These are phyloP conservation scores for Didymella glomerata DNA, from an alignment of 2,329 filamentous ascomycete genomes.

Conservation along the genomic window DNA sequence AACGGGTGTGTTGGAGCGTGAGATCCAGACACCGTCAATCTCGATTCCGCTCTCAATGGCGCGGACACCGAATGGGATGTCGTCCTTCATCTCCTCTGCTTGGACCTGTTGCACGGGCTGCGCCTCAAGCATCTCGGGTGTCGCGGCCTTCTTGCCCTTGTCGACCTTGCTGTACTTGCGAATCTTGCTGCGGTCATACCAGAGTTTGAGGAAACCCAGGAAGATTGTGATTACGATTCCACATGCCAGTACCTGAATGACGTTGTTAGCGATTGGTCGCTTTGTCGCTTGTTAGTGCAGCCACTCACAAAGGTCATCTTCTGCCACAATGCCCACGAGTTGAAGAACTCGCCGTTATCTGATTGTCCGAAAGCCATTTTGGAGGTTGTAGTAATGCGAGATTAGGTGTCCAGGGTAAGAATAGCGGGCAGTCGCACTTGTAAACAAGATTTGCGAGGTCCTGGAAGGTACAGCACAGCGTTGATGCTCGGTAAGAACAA, in stretches of 20 bases:
- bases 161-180: conserved; percentile 54
- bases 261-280: conserved; percentile 32
- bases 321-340: conserved; percentile 80
- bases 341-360: conserved; percentile 54
- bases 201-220: conserved; percentile 72
- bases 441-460: conserved; percentile 19
- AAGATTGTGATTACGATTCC: conserved; percentile 76
- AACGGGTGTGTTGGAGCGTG: conserved; percentile 55
- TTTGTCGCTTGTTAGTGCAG: conserved; percentile 1
- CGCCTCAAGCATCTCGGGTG: conserved; percentile 70
- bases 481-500: conserved; percentile 26
- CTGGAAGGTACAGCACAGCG: conserved; percentile 28
- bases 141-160: conserved; percentile 53
- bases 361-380: conserved; percentile 35
- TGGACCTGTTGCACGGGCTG: conserved; percentile 63
- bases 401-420: conserved; percentile 30
- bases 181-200: conserved; percentile 53
- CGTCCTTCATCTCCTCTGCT: conserved; percentile 62
- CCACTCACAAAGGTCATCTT: conserved; percentile 85
- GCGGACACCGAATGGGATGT: conserved; percentile 85
- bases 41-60: conserved; percentile 85
- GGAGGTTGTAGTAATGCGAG: conserved; percentile 23
- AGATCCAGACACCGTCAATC: conserved; percentile 78
- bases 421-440: conserved; percentile 27
- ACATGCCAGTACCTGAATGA: conserved; percentile 71